Conservation (phyloP, 2,329 filamentous ascomycete species). For the Botryotinia calthae region DNA sequence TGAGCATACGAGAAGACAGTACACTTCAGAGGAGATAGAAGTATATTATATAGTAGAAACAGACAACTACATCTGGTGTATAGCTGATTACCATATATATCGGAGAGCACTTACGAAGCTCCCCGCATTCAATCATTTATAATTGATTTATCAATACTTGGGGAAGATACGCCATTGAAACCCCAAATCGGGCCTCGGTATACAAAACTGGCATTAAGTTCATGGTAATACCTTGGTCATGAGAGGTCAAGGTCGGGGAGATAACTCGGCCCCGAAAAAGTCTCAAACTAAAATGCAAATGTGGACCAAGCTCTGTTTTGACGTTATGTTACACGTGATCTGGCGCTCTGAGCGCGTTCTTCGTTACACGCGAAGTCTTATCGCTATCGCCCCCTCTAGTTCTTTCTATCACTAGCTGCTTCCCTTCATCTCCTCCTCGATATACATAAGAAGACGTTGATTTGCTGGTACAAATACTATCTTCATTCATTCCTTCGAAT, state of each 20-base stretch:
- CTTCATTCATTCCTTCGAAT: not conserved
- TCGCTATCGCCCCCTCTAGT: not conserved
- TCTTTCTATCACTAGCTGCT: not conserved
- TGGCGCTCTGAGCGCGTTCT: not conserved
- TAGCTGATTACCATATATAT: not conserved
- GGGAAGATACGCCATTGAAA: not conserved
- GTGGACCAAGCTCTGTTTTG: not conserved
- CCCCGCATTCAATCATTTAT: not conserved
- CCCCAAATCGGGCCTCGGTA: not conserved
- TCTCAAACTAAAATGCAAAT: not conserved
- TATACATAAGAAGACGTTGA: not conserved
- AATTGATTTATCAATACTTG: not conserved
- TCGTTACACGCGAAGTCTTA: not conserved
- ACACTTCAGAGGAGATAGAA: not conserved
- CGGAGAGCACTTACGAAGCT: not conserved
- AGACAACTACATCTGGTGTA: not conserved
- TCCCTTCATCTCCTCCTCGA: not conserved
- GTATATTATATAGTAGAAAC: not conserved
- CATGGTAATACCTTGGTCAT: not conserved
- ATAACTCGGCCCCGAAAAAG: not conserved
- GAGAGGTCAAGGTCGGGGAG: conserved; percentile 5
- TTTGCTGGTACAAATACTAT: not conserved
- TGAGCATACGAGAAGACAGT: not conserved
- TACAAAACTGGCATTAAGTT: not conserved
- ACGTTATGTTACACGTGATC: not conserved